A percentile compares a stretch with the other conserved stretches of the same genome.
Conservation (phyloP, 148 eudicot species). For the Heliosperma pusillum region DNA sequence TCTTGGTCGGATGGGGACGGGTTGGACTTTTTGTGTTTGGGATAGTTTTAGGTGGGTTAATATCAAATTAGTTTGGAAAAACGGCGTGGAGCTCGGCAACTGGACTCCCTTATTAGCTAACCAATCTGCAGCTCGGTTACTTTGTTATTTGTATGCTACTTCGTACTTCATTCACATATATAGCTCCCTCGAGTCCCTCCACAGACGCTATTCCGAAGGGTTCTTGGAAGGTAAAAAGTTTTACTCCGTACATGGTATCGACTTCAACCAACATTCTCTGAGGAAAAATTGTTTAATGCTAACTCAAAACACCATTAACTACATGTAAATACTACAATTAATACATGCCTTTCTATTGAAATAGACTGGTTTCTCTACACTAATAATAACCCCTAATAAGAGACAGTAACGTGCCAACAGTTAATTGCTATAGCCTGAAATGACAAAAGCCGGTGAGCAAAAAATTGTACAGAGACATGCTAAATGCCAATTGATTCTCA, state of each 20-base stretch:
- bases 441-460: not conserved
- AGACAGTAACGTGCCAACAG: not conserved
- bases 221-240: not conserved
- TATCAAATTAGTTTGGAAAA: no score
- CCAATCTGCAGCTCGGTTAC: no score
- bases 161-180: no score
- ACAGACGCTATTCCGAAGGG: no score
- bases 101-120: no score
- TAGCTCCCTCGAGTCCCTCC: no score
- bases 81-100: no score
- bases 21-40: no score
- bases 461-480: slow-evolving; percentile 23
- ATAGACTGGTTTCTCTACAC: not conserved
- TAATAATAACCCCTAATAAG: not conserved
- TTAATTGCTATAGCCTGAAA: not conserved
- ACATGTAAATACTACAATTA: not conserved
- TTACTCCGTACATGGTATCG: not conserved
- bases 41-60: no score
- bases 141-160: no score
- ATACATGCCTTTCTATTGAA: not conserved
- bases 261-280: not conserved
- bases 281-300: not conserved
- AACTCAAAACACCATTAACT: not conserved
- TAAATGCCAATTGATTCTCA: slow-evolving; percentile 6
- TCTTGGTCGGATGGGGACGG: no score